These are phyloP conservation scores for Diplocarpon mali DNA, from an alignment of 2,329 filamentous ascomycete genomes.

Conservation along the genomic window DNA sequence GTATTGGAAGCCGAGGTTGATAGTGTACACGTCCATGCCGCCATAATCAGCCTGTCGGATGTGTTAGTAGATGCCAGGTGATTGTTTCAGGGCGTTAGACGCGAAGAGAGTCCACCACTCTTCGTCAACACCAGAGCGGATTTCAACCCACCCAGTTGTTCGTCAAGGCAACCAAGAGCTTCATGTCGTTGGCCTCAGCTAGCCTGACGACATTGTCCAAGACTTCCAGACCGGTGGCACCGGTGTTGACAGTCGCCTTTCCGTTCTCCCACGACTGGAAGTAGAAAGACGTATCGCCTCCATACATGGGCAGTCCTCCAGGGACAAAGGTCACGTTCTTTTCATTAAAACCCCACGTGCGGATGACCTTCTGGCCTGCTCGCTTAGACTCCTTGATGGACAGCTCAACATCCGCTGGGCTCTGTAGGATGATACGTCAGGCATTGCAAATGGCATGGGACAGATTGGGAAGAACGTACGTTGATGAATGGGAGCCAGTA, in stretches of 20 bases:
- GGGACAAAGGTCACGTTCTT: conserved; percentile 36
- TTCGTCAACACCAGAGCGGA: too few relatives aligned
- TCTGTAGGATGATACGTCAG: neutral
- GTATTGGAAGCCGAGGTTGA: conserved; percentile 36
- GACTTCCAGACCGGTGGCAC: conserved; percentile 25
- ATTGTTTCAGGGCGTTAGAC: too few relatives aligned
- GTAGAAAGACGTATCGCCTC: conserved; percentile 19
- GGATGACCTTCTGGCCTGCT: conserved; percentile 39
- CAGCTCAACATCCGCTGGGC: conserved; percentile 3
- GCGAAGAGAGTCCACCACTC: too few relatives aligned
- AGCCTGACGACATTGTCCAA: conserved; percentile 42
- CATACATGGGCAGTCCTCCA: conserved; percentile 29
- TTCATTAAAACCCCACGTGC: conserved; percentile 48
- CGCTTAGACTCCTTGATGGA: neutral
- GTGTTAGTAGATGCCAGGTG: too few relatives aligned
- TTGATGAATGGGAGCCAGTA: conserved; percentile 8
- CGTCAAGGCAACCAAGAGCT: conserved; percentile 42
- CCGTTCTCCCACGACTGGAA: conserved; percentile 17
- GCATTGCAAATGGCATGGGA: neutral
- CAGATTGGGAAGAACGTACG: neutral
- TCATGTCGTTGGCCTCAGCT: conserved; percentile 38
- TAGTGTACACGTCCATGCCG: conserved; percentile 47
- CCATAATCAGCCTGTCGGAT: conserved; percentile 35
- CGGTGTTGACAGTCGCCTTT: conserved; percentile 27
- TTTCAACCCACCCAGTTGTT: conserved; percentile 39